phyloP scores from a whole-genome alignment of 176 grass and related monocot species.

The Juncus inflexus region DNA sequence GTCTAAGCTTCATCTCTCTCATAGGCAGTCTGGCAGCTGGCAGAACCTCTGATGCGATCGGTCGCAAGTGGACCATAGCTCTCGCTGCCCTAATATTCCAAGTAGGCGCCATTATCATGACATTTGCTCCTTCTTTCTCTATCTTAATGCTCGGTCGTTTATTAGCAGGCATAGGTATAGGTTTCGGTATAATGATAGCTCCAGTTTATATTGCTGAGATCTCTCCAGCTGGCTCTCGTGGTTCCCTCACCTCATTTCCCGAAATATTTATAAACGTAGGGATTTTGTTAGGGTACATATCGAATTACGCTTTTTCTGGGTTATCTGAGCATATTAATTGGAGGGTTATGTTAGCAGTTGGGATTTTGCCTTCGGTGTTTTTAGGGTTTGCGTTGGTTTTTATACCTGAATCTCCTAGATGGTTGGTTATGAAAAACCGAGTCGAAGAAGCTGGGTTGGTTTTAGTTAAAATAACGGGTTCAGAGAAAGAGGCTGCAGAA shows the following conservation, averaged over 20 bases:
- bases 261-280: conserved; percentile 93
- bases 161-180: conserved; percentile 70
- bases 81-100: conserved; percentile 69
- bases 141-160: conserved; percentile 62
- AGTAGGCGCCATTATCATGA: conserved; percentile 57
- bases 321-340: conserved; percentile 64
- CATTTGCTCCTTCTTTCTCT: conserved; percentile 60
- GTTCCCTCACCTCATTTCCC: conserved; percentile 67
- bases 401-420: conserved; percentile 79
- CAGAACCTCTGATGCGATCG: conserved; percentile 55
- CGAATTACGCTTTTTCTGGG: conserved; percentile 73
- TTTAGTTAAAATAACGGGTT: conserved; percentile 43
- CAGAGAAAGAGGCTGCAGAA: conserved; percentile 42
- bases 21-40: conserved; percentile 77
- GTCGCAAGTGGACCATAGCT: conserved; percentile 76
- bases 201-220: conserved; percentile 91
- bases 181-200: conserved; percentile 74
- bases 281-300: conserved; percentile 76
- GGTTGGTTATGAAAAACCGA: conserved; percentile 60
- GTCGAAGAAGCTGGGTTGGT: conserved; percentile 44
- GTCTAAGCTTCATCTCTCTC: conserved; percentile 77
- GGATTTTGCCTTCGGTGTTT: conserved; percentile 65
- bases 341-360: conserved; percentile 84
- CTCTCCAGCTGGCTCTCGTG: conserved; percentile 46
- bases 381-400: conserved; percentile 62